These are phyloP conservation scores for Vaccinium corymbosum DNA, from an alignment of 148 eudicot species.

Conservation along the genomic window DNA sequence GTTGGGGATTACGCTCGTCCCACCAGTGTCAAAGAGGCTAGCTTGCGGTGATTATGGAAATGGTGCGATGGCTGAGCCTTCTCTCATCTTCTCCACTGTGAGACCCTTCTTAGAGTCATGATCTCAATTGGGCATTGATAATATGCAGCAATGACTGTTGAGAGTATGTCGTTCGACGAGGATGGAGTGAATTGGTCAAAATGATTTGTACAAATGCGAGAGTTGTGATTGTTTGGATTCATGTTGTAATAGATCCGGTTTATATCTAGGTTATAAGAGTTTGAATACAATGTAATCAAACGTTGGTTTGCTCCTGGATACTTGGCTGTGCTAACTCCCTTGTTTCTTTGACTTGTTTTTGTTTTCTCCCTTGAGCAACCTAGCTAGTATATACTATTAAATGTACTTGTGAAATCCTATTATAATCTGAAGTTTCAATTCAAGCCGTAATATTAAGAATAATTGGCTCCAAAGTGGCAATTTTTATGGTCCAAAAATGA, in stretches of 20 bases:
- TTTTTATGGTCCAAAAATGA: too few relatives aligned
- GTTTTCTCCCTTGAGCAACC: too few relatives aligned
- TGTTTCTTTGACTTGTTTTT: too few relatives aligned
- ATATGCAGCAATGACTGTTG: neutral
- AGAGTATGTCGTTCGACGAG: neutral
- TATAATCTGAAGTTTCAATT: too few relatives aligned
- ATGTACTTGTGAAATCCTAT: too few relatives aligned
- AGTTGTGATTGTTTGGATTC: neutral
- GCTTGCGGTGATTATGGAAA: conserved; percentile 92
- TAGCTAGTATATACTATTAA: too few relatives aligned
- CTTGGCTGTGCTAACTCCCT: too few relatives aligned
- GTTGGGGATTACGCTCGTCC: conserved; percentile 69
- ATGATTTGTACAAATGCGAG: neutral
- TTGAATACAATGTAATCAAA: too few relatives aligned
- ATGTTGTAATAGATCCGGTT: neutral
- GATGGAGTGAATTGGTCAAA: neutral
- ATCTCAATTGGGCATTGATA: neutral
- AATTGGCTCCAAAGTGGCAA: too few relatives aligned
- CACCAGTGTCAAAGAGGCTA: conserved; percentile 78
- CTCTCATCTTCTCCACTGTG: conserved; percentile 72
- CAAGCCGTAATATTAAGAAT: too few relatives aligned
- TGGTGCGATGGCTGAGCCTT: conserved; percentile 94
- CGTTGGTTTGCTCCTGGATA: too few relatives aligned
- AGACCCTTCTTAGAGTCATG: conserved; percentile 60
- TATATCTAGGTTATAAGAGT: too few relatives aligned